These are phyloP conservation scores for Cynara cardunculus DNA, from an alignment of 129 eudicot species.

Conservation along the genomic window DNA sequence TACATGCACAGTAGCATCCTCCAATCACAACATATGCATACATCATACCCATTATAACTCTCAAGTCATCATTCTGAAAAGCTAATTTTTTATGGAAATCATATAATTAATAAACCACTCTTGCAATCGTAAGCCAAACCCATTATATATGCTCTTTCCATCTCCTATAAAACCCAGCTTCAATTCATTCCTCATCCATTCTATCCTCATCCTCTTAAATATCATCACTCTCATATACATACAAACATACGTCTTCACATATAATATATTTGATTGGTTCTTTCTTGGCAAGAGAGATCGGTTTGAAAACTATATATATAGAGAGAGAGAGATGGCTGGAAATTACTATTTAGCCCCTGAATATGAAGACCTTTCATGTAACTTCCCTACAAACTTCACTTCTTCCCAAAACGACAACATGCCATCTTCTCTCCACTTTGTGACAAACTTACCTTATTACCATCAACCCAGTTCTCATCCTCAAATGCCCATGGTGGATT, in stretches of 20 bases:
- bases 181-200: slow-evolving; percentile 41
- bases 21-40: slow-evolving; percentile 45
- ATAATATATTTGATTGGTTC: slow-evolving; percentile 8
- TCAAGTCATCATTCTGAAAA: slow-evolving; percentile 29
- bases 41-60: slow-evolving; percentile 48
- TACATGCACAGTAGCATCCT: slow-evolving; percentile 23
- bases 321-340: slow-evolving; percentile 27
- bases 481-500: slow-evolving; percentile 38
- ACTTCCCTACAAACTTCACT: slow-evolving; percentile 39
- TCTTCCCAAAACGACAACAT: slow-evolving; percentile 34
- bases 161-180: slow-evolving; percentile 50
- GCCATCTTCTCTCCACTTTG: slow-evolving; percentile 34
- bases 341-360: slow-evolving; percentile 45
- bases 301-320: neutral
- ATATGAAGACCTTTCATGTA: slow-evolving; percentile 31
- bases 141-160: slow-evolving; percentile 33
- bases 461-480: slow-evolving; percentile 26
- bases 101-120: slow-evolving; percentile 15
- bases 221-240: neutral
- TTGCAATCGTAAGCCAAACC: slow-evolving; percentile 46
- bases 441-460: slow-evolving; percentile 34
- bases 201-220: slow-evolving; percentile 31
- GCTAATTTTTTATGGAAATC: slow-evolving; percentile 11
- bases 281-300: neutral
- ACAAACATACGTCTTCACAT: neutral